phyloP scores from a whole-genome alignment of 169 alveolate species.

The Pseudocohnilembus persalinus region DNA sequence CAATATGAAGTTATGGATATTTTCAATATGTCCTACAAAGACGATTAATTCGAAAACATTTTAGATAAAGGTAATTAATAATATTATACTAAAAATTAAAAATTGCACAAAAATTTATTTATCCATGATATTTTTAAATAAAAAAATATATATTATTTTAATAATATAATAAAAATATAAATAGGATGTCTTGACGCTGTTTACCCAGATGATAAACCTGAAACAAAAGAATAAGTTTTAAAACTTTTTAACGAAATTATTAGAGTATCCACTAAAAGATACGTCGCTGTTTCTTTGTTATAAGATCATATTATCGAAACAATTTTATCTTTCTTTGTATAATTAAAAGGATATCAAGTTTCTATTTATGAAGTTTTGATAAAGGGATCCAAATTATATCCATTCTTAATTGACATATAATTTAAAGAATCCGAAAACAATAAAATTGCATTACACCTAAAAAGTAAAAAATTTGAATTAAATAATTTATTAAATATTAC shows the following conservation, averaged over 20 bases:
- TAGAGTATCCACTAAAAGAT: constrained; percentile 23
- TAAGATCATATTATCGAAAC: constrained; percentile 33
- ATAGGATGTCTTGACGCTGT: constrained; percentile 33
- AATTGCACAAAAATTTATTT: too few relatives aligned
- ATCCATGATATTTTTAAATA: too few relatives aligned
- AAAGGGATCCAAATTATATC: constrained; percentile 38
- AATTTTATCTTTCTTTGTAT: constrained; percentile 5
- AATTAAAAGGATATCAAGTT: not conserved
- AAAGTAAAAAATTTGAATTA: not conserved
- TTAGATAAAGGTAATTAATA: constrained; percentile 35
- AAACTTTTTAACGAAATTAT: constrained; percentile 20
- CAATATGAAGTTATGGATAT: constrained; percentile 34
- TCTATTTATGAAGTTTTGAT: constrained; percentile 36
- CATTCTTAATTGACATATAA: constrained; percentile 34
- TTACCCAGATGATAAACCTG: constrained; percentile 41
- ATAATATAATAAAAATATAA: too few relatives aligned
- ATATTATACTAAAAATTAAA: too few relatives aligned
- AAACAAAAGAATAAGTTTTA: constrained; percentile 18
- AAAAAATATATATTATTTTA: too few relatives aligned
- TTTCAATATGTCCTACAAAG: constrained; percentile 19
- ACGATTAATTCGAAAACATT: constrained; percentile 27
- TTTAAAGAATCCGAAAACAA: not conserved
- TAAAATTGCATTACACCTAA: not conserved
- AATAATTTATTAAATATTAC: too few relatives aligned
- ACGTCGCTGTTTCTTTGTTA: constrained; percentile 22